Conservation (phyloP, 441 rosid species). For the Breynia disticha region DNA sequence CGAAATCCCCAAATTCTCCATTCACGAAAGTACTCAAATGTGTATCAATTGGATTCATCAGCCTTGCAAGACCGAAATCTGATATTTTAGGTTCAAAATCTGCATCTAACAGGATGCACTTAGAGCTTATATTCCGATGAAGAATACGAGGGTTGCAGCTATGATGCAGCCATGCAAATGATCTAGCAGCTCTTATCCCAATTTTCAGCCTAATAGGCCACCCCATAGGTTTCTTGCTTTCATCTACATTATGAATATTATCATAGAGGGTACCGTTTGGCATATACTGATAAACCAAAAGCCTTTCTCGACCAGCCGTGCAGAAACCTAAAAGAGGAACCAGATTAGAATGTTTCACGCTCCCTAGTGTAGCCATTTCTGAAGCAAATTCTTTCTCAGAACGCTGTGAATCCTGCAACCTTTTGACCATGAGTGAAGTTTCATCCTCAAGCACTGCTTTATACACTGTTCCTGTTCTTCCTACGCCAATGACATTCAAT, state of each 20-base stretch:
- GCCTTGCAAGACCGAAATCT: constrained; percentile 88
- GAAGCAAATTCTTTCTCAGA: constrained; percentile 61
- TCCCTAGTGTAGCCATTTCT: constrained; percentile 80
- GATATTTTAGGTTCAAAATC: constrained; percentile 83
- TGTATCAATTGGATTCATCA: constrained; percentile 87
- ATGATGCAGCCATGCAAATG: constrained; percentile 93
- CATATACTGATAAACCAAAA: constrained; percentile 72
- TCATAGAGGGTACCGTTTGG: constrained; percentile 59
- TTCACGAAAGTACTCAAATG: constrained; percentile 91
- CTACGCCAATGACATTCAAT: constrained; percentile 57
- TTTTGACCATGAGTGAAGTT: constrained; percentile 63
- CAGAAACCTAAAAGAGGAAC: constrained; percentile 87
- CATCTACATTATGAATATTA: constrained; percentile 37
- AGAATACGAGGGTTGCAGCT: constrained; percentile 84
- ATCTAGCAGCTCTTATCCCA: constrained; percentile 66
- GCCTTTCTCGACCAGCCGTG: constrained; percentile 55
- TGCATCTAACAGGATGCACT: constrained; percentile 62
- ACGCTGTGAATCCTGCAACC: constrained; percentile 74
- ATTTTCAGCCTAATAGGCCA: constrained; percentile 84
- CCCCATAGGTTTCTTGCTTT: constrained; percentile 38
- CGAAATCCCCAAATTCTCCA: constrained; percentile 92
- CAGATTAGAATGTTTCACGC: constrained; percentile 62
- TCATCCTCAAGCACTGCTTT: constrained; percentile 71
- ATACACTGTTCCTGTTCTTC: constrained; percentile 78
- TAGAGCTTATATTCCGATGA: constrained; percentile 86